Conservation (phyloP, 2,329 filamentous ascomycete genomes). For the Stemphylium beticola region DNA sequence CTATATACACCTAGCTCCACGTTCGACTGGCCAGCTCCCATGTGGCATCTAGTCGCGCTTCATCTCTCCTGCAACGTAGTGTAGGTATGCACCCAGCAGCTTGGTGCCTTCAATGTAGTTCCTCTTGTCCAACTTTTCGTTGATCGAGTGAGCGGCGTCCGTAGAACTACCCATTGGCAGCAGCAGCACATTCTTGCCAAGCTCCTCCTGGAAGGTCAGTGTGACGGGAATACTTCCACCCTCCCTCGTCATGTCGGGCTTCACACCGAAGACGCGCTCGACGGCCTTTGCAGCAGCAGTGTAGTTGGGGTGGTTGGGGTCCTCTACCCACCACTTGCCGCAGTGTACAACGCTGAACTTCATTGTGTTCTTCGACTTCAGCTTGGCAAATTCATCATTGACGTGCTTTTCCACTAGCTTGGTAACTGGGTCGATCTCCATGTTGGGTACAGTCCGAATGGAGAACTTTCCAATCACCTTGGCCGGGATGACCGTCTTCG, state of each 20-base stretch:
- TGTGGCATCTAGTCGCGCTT: slow-evolving; percentile 45
- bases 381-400: slow-evolving; percentile 81
- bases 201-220: slow-evolving; percentile 95
- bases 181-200: slow-evolving; percentile 94
- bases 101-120: slow-evolving; percentile 99
- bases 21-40: neutral
- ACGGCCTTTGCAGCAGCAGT: slow-evolving; percentile 93
- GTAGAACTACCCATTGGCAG: slow-evolving; percentile 97
- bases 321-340: slow-evolving; percentile 98
- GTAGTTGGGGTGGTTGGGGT: slow-evolving; percentile 99
- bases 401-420: slow-evolving; percentile 83
- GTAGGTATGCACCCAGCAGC: slow-evolving; percentile 90
- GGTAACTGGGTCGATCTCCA: slow-evolving; percentile 92
- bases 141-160: slow-evolving; percentile 95
- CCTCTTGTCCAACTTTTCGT: slow-evolving; percentile 95
- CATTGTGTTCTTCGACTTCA: slow-evolving; percentile 90
- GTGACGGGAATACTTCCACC: slow-evolving; percentile 98
- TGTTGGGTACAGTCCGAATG: slow-evolving; percentile 95
- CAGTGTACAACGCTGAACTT: slow-evolving; percentile 83
- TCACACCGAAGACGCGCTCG: slow-evolving; percentile 89
- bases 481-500: slow-evolving; percentile 97
- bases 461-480: slow-evolving; percentile 99
- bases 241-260: slow-evolving; percentile 94
- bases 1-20: neutral
- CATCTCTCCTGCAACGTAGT: slow-evolving; percentile 93